Percentiles rank a stretch among this genome's conserved stretches.
Conservation (phyloP, 768 basidiomycete genomes). For the Leccinum aurantiacum region DNA sequence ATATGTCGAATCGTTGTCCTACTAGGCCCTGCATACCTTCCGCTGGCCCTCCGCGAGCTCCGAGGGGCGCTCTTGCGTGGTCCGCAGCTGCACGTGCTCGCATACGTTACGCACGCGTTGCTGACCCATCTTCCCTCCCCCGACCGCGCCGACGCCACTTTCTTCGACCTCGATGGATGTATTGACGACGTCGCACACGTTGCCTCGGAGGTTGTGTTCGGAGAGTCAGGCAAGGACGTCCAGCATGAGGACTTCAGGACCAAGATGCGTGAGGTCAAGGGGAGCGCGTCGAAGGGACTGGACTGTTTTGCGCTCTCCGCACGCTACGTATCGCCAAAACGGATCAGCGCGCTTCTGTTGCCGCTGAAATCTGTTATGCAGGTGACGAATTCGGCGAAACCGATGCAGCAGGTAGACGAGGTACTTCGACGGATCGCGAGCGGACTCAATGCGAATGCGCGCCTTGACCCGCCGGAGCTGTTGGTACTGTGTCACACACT, state of each 20-base stretch:
- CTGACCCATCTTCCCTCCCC: slow-evolving; percentile 75
- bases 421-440: slow-evolving; percentile 77
- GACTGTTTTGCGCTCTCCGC: slow-evolving; percentile 86
- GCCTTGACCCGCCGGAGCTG: slow-evolving; percentile 66
- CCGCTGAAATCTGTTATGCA: slow-evolving; percentile 85
- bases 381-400: slow-evolving; percentile 76
- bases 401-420: slow-evolving; percentile 85
- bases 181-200: slow-evolving; percentile 79
- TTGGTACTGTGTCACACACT: slow-evolving; percentile 85
- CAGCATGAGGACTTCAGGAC: slow-evolving; percentile 90
- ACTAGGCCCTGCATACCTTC: slow-evolving; percentile 74
- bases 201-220: slow-evolving; percentile 89
- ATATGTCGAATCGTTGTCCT: slow-evolving; percentile 74
- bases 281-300: slow-evolving; percentile 78
- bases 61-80: slow-evolving; percentile 84
- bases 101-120: slow-evolving; percentile 78
- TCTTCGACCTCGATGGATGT: slow-evolving; percentile 69
- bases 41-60: slow-evolving; percentile 73
- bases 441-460: slow-evolving; percentile 81
- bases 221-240: slow-evolving; percentile 88
- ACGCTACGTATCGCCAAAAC: slow-evolving; percentile 70
- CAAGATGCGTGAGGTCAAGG: slow-evolving; percentile 88
- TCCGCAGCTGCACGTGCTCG: slow-evolving; percentile 91
- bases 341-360: slow-evolving; percentile 71
- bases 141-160: slow-evolving; percentile 47